These are phyloP conservation scores for Boletellus sp. DNA, from an alignment of 768 basidiomycete genomes.

Conservation along the genomic window DNA sequence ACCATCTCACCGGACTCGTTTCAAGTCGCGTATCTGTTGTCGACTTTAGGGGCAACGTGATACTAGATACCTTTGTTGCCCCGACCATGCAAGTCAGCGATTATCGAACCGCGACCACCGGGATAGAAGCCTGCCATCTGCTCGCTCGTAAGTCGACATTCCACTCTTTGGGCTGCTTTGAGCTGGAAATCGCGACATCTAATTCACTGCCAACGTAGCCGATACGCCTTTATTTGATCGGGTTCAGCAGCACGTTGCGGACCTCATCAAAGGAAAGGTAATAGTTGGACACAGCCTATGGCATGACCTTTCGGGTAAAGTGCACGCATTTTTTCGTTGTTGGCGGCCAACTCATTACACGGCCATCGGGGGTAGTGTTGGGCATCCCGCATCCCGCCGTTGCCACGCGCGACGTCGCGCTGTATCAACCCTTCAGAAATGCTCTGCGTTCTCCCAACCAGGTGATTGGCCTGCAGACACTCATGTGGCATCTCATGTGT, in stretches of 20 bases:
- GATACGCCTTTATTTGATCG: conserved; percentile 50
- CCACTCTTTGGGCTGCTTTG: neutral
- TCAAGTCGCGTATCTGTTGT: conserved; percentile 51
- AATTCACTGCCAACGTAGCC: conserved; percentile 13
- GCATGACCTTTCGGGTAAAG: conserved; percentile 73
- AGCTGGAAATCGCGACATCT: neutral
- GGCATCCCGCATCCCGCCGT: conserved; percentile 79
- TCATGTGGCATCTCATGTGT: conserved; percentile 80
- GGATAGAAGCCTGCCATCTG: conserved; percentile 44
- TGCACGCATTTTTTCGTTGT: conserved; percentile 7
- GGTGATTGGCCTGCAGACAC: conserved; percentile 68
- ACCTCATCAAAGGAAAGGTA: conserved; percentile 63
- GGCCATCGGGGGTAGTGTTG: conserved; percentile 46
- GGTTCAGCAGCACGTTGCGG: conserved; percentile 67
- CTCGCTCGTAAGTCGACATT: conserved; percentile 32
- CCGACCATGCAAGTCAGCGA: conserved; percentile 70
- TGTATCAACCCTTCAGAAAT: conserved; percentile 78
- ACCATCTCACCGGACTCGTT: conserved; percentile 9
- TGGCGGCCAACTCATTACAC: conserved; percentile 12
- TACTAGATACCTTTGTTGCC: conserved; percentile 63
- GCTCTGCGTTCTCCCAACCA: conserved; percentile 64
- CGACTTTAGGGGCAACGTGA: conserved; percentile 51
- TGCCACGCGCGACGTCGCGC: conserved; percentile 72
- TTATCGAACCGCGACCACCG: conserved; percentile 66
- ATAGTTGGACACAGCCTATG: conserved; percentile 76